phyloP scores from a whole-genome alignment of 2,329 filamentous ascomycete genomes.

The Talaromyces sp. region DNA sequence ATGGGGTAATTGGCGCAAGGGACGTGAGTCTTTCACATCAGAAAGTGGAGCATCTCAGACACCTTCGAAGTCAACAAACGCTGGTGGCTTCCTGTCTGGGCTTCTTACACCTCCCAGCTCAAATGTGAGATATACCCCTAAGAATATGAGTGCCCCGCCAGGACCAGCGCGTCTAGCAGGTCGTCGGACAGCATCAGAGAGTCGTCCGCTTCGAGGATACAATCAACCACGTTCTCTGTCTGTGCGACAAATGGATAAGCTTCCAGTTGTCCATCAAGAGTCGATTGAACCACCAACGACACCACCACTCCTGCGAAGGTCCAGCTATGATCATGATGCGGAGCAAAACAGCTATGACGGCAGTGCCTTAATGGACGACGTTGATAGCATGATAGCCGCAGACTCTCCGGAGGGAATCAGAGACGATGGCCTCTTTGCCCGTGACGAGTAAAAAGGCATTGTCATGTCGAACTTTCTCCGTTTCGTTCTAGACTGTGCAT shows the following conservation, averaged over 20 bases:
- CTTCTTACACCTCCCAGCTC: constrained; percentile 87
- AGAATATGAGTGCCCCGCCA: constrained; percentile 35
- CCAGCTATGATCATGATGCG: constrained; percentile 58
- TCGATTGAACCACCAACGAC: constrained; percentile 42
- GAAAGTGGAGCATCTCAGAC: constrained; percentile 44
- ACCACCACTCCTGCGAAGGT: constrained; percentile 54
- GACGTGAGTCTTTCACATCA: constrained; percentile 48
- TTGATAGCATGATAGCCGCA: constrained; percentile 40
- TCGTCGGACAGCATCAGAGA: constrained; percentile 33
- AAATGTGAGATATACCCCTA: constrained; percentile 60
- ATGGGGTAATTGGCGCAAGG: constrained; percentile 91
- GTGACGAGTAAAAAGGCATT: constrained; percentile 11
- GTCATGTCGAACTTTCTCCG: background rate
- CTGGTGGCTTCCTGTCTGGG: constrained; percentile 67
- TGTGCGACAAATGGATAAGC: constrained; percentile 28
- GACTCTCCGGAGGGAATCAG: constrained; percentile 31
- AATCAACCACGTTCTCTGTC: constrained; percentile 31
- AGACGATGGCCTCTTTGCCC: constrained; percentile 20
- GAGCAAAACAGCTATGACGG: constrained; percentile 49
- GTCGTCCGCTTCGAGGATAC: constrained; percentile 31
- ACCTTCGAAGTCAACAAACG: constrained; percentile 56
- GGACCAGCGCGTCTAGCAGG: constrained; percentile 24
- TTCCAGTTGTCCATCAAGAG: constrained; percentile 21
- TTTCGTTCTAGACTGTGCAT: constrained; percentile 9
- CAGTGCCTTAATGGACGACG: constrained; percentile 49